Conservation (phyloP, 2,329 filamentous ascomycete species). For the Ophiostoma novo-ulmi region DNA sequence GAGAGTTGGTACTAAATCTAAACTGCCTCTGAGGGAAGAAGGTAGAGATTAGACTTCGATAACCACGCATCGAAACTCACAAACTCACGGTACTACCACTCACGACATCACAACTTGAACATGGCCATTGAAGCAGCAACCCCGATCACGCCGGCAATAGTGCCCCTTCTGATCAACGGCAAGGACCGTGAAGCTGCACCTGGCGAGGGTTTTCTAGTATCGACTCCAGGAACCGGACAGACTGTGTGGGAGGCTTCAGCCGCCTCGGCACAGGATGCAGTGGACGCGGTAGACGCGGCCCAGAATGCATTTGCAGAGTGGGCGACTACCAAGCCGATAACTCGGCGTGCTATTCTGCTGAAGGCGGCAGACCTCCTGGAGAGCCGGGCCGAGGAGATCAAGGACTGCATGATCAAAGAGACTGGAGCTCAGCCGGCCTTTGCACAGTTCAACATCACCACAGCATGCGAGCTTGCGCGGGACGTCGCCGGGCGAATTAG, state of each 20-base stretch:
- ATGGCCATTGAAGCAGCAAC: background rate
- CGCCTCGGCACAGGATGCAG: conserved; percentile 31
- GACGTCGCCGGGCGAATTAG: conserved; percentile 42
- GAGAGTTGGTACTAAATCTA: background rate
- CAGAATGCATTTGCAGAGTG: conserved; percentile 64
- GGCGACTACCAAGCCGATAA: conserved; percentile 55
- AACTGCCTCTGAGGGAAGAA: background rate
- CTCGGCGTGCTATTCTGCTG: conserved; percentile 64
- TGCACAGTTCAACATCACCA: conserved; percentile 39
- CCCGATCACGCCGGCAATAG: background rate
- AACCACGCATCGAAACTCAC: background rate
- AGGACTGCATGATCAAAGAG: conserved; percentile 52
- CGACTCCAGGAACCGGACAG: conserved; percentile 32
- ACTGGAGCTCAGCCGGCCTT: conserved; percentile 39
- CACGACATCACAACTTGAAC: background rate
- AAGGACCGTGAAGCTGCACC: conserved; percentile 30
- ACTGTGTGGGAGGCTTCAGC: conserved; percentile 31
- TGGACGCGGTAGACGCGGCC: conserved; percentile 42
- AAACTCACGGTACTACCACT: background rate
- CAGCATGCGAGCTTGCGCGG: conserved; percentile 31
- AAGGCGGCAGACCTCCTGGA: conserved; percentile 62
- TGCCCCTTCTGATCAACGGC: conserved; percentile 34
- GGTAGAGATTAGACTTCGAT: background rate
- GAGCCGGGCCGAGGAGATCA: conserved; percentile 54
- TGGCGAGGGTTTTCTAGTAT: conserved; percentile 22